Conservation (phyloP, 495 filamentous ascomycete species). For the Talaromyces adpressus region DNA sequence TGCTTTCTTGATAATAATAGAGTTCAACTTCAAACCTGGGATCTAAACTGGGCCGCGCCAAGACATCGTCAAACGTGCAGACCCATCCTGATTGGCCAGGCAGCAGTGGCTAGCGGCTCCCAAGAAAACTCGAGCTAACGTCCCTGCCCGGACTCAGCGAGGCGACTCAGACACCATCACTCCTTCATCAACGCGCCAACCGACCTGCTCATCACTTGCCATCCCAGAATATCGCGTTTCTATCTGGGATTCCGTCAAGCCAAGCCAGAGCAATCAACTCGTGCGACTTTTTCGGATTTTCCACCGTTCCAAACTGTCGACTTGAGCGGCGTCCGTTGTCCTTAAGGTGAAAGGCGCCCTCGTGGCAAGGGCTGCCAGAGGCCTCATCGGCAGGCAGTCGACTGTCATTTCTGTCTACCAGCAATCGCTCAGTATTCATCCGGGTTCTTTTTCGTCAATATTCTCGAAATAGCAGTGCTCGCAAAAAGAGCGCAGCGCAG, state of each 20-base stretch:
- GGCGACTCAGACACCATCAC: slow-evolving; percentile 33
- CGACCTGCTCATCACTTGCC: slow-evolving; percentile 26
- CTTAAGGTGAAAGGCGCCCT: slow-evolving; percentile 42
- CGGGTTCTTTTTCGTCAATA: slow-evolving; percentile 29
- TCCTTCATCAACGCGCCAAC: slow-evolving; percentile 36
- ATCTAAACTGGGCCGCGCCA: slow-evolving; percentile 3
- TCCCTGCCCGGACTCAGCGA: slow-evolving; percentile 33
- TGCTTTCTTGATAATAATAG: background rate
- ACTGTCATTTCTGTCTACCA: slow-evolving; percentile 20
- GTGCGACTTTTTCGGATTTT: slow-evolving; percentile 17
- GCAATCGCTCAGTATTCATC: background rate
- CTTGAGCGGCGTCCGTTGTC: slow-evolving; percentile 35
- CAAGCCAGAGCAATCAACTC: slow-evolving; percentile 1
- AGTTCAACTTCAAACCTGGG: background rate
- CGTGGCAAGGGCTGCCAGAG: slow-evolving; percentile 49
- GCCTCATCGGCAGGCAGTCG: slow-evolving; percentile 37
- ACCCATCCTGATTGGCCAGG: background rate
- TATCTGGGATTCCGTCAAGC: slow-evolving; percentile 32
- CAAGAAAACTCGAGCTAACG: slow-evolving; percentile 32
- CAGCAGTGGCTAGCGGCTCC: slow-evolving; percentile 25
- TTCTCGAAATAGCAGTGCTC: slow-evolving; percentile 6
- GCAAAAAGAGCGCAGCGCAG: background rate
- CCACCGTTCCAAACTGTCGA: slow-evolving; percentile 13
- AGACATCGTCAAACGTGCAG: background rate
- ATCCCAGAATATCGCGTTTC: slow-evolving; percentile 34